Percentiles rank a stretch among this genome's conserved stretches.
Conservation (phyloP, 2,329 filamentous ascomycete genomes). For the Xylaria multiplex region DNA sequence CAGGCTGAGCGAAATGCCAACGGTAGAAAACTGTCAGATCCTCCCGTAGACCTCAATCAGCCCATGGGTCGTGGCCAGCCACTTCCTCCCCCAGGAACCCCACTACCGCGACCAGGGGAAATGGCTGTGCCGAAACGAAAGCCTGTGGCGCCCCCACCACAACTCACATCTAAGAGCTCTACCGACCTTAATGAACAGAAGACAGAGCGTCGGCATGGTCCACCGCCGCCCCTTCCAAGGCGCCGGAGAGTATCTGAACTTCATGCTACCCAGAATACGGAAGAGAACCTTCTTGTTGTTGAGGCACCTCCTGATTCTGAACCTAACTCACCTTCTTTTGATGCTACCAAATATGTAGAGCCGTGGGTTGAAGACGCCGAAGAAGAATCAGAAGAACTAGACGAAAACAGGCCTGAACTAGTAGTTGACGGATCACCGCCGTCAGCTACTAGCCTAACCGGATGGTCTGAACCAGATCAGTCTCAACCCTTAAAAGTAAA, state of each 20-base stretch:
- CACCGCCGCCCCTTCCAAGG: conserved; percentile 46
- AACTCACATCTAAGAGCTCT: conserved; percentile 39
- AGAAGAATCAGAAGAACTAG: conserved; percentile 43
- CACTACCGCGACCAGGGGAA: conserved; percentile 47
- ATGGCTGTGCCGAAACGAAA: conserved; percentile 46
- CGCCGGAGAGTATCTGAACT: conserved; percentile 48
- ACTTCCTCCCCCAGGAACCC: conserved; percentile 48
- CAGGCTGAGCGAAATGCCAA: conserved; percentile 45
- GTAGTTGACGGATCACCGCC: conserved; percentile 25
- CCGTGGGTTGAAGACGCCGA: conserved; percentile 48
- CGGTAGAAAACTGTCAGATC: conserved; percentile 47
- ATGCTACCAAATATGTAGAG: conserved; percentile 38
- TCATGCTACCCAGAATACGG: conserved; percentile 40
- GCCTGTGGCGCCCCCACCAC: conserved; percentile 43
- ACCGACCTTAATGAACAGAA: conserved; percentile 41
- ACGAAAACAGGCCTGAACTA: conserved; percentile 31
- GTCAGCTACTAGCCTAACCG: conserved; percentile 24
- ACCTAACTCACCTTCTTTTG: conserved; percentile 43
- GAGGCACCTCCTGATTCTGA: conserved; percentile 49
- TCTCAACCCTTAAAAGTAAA: background rate
- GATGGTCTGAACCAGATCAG: conserved; percentile 16
- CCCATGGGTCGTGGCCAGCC: conserved; percentile 51
- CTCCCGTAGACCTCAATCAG: conserved; percentile 48
- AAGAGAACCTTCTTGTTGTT: conserved; percentile 48
- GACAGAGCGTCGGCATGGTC: conserved; percentile 44